A percentile compares a stretch with the other conserved stretches of the same genome.
phyloP scores from a whole-genome alignment of 169 alveolate genomes.

The Amoebophrya sp. region DNA sequence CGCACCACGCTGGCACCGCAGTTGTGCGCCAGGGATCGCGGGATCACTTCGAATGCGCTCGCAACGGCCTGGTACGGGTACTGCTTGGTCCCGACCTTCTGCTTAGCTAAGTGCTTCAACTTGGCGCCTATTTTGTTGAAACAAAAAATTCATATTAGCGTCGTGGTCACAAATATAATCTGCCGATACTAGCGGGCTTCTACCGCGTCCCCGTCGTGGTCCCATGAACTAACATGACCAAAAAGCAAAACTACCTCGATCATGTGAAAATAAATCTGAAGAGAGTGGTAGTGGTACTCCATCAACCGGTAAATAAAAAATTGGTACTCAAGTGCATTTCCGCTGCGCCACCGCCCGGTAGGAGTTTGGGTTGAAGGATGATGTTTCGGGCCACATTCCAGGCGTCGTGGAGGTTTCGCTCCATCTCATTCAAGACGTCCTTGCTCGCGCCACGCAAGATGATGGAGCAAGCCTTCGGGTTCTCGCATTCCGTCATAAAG shows the following conservation, averaged over 20 bases:
- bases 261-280: conserved; percentile 19
- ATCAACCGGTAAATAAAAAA: background rate
- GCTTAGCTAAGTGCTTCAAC: conserved; percentile 22
- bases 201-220: too few relatives aligned
- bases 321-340: conserved; percentile 77
- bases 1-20: conserved; percentile 90
- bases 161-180: too few relatives aligned
- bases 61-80: conserved; percentile 95
- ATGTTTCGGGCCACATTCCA: conserved; percentile 90
- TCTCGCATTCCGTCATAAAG: conserved; percentile 73
- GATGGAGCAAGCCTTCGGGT: conserved; percentile 96
- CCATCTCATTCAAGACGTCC: conserved; percentile 65
- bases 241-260: too few relatives aligned
- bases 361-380: conserved; percentile 86
- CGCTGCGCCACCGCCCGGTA: conserved; percentile 99
- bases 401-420: conserved; percentile 40
- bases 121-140: background rate
- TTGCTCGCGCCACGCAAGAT: conserved; percentile 96
- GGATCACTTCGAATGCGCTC: conserved; percentile 94
- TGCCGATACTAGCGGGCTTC: too few relatives aligned
- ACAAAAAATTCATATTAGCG: too few relatives aligned
- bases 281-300: background rate
- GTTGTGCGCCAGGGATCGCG: conserved; percentile 94
- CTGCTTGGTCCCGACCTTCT: conserved; percentile 73
- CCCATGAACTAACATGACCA: too few relatives aligned